Percentiles rank a stretch among this genome's conserved stretches.
Evolutionary conservation across 148 eudicot species (phyloP).

Genomic region (Dysphania ambrosioides): DNA sequence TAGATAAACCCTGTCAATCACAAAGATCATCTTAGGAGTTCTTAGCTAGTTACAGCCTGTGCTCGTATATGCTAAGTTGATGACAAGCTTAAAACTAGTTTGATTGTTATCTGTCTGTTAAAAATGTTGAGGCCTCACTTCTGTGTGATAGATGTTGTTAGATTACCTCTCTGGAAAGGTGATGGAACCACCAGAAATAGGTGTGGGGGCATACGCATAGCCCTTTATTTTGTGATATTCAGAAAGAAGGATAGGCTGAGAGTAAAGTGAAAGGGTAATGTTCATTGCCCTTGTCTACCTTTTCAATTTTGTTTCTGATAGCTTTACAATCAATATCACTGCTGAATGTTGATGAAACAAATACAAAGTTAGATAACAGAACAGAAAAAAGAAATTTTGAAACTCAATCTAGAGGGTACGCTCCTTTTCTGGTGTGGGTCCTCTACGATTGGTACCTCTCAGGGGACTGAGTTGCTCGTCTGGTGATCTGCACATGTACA

Average conservation of each 20-base stretch:
- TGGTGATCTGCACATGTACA: constrained; percentile 15
- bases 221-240: constrained; percentile 13
- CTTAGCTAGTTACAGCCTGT: too few species aligned
- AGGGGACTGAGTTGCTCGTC: constrained; percentile 19
- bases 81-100: too few species aligned
- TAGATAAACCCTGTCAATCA: too few species aligned
- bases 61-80: too few species aligned
- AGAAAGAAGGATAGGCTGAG: constrained; percentile 20
- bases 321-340: constrained; percentile 17
- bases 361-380: not conserved
- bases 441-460: constrained; percentile 6
- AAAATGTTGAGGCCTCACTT: too few species aligned
- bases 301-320: constrained; percentile 22
- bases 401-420: constrained; percentile 7
- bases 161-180: too few species aligned
- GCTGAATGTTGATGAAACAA: not conserved
- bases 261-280: constrained; percentile 22
- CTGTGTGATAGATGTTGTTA: too few species aligned
- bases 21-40: too few species aligned
- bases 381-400: too few species aligned
- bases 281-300: not conserved
- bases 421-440: constrained; percentile 8
- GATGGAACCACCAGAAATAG: too few species aligned
- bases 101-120: too few species aligned
- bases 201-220: too few species aligned